Evolutionary conservation across 2,329 filamentous ascomycete species (phyloP).

Genomic region (Claviceps africana): DNA sequence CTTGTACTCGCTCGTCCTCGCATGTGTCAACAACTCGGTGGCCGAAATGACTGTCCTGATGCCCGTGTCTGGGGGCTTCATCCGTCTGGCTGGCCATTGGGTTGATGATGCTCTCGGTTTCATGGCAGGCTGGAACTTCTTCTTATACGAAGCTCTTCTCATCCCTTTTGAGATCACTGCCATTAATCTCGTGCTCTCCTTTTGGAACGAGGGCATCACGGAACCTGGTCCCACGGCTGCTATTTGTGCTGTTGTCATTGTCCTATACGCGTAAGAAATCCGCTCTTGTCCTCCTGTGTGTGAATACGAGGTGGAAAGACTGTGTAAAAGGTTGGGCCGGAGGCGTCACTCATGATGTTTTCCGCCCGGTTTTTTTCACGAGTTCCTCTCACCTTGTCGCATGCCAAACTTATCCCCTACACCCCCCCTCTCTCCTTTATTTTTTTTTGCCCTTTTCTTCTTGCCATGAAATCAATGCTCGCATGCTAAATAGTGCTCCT

Average conservation of each 20-base stretch:
- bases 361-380: background rate
- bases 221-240: slow-evolving; percentile 53
- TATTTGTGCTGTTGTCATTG: slow-evolving; percentile 42
- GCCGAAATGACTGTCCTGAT: slow-evolving; percentile 51
- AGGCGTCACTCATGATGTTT: background rate
- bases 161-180: slow-evolving; percentile 31
- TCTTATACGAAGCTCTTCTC: slow-evolving; percentile 29
- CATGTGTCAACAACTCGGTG: slow-evolving; percentile 48
- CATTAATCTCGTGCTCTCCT: slow-evolving; percentile 28
- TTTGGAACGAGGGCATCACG: slow-evolving; percentile 28
- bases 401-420: background rate
- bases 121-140: slow-evolving; percentile 30
- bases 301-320: background rate
- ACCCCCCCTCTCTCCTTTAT: background rate
- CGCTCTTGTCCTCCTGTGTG: slow-evolving; percentile 1
- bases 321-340: background rate
- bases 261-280: slow-evolving; percentile 39
- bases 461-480: slow-evolving; percentile 2
- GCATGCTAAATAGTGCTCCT: slow-evolving; percentile 15
- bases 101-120: slow-evolving; percentile 53
- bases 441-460: no score
- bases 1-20: slow-evolving; percentile 41
- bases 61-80: slow-evolving; percentile 49
- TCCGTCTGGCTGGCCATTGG: slow-evolving; percentile 51
- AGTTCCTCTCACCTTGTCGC: background rate